A percentile compares a stretch with the other conserved stretches of the same genome.
phyloP scores from a whole-genome alignment of 192 early-diverging fungal genomes.

The Kappamyces sp. region DNA sequence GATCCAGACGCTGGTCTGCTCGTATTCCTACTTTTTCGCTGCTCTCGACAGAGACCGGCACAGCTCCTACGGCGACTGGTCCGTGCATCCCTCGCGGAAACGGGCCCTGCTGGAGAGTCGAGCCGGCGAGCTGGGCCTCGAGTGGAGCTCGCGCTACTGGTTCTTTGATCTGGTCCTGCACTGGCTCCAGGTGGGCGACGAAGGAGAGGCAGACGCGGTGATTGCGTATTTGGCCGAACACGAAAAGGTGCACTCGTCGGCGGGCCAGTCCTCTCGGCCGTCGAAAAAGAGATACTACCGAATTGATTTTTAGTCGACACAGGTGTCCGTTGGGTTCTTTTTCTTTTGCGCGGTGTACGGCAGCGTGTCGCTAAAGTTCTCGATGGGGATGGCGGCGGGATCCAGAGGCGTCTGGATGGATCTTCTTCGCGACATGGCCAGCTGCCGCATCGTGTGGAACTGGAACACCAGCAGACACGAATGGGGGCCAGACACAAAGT shows the following conservation, averaged over 20 bases:
- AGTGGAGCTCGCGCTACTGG: background rate
- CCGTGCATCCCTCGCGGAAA: background rate
- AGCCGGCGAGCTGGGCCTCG: background rate
- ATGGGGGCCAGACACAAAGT: too few species aligned
- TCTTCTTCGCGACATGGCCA: too few species aligned
- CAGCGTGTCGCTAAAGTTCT: too few species aligned
- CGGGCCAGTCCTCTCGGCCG: too few species aligned
- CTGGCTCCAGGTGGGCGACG: conserved; percentile 4
- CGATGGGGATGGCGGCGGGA: too few species aligned
- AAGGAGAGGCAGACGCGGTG: conserved; percentile 5
- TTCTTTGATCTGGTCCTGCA: conserved; percentile 6
- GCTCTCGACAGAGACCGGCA: background rate
- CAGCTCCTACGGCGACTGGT: background rate
- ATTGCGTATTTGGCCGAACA: conserved; percentile 5
- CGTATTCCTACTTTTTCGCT: background rate
- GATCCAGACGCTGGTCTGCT: background rate
- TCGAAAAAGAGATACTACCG: too few species aligned
- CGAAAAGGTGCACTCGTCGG: background rate
- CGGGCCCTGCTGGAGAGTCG: background rate
- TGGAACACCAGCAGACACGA: too few species aligned
- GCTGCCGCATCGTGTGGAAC: too few species aligned
- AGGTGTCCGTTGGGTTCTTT: too few species aligned
- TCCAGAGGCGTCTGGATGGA: too few species aligned
- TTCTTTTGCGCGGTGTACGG: too few species aligned
- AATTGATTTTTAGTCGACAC: too few species aligned